Evolutionary conservation across 164 flowering plant species (phyloP).

Genomic region (Vitis amurensis): DNA sequence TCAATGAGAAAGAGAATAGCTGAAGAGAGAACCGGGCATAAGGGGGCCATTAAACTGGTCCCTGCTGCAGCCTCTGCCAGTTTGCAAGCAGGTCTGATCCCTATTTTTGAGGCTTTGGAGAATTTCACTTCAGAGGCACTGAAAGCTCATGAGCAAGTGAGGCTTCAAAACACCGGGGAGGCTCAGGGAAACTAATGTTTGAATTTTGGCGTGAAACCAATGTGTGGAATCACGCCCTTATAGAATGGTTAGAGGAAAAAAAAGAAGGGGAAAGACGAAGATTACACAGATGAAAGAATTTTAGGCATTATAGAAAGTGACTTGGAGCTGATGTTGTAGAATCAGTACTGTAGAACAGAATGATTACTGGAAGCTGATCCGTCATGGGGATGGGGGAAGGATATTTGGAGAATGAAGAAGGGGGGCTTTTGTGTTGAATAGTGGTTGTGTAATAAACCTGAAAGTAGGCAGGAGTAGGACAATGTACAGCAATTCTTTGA

Average conservation of each 20-base stretch:
- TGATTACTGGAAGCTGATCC: background rate
- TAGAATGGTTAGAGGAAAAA: background rate
- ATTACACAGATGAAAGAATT: background rate
- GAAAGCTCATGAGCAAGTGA: constrained; percentile 75
- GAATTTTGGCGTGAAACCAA: background rate
- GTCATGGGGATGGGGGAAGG: too few relatives aligned
- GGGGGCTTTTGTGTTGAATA: background rate
- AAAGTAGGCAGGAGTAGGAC: constrained; percentile 12
- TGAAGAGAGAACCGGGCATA: constrained; percentile 73
- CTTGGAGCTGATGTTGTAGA: background rate
- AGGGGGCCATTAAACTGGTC: constrained; percentile 65
- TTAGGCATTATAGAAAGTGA: background rate
- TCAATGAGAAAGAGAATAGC: constrained; percentile 63
- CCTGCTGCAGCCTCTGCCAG: constrained; percentile 73
- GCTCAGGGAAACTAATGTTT: background rate
- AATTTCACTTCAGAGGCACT: constrained; percentile 59
- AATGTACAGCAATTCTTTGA: constrained; percentile 49
- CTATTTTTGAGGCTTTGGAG: constrained; percentile 79
- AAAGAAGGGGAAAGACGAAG: background rate
- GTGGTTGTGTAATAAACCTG: constrained; percentile 5
- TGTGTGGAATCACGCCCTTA: background rate
- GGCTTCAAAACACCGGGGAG: constrained; percentile 34
- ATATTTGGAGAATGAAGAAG: too few relatives aligned
- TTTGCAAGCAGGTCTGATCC: constrained; percentile 74
- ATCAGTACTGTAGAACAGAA: background rate